These are phyloP conservation scores for Golovinomyces cichoracearum DNA, from an alignment of 2,329 filamentous ascomycete species.

Conservation along the genomic window DNA sequence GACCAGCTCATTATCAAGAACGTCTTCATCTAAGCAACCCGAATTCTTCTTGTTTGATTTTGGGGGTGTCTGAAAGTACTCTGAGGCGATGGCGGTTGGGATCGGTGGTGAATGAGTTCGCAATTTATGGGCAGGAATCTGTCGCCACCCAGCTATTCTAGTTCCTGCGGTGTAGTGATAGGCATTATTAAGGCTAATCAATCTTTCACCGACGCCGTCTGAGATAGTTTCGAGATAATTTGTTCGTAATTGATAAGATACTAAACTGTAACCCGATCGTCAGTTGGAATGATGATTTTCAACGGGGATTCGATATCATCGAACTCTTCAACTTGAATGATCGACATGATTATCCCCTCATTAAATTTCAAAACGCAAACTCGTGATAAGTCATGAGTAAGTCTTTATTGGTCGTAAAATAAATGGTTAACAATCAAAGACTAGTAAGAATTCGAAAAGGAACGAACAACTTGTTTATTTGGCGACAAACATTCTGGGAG, in stretches of 20 bases:
- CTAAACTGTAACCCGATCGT: slow-evolving; percentile 28
- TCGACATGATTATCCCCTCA: slow-evolving; percentile 16
- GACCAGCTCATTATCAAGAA: slow-evolving; percentile 32
- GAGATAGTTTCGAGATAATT: slow-evolving; percentile 57
- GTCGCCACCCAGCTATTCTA: slow-evolving; percentile 57
- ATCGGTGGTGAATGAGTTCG: slow-evolving; percentile 69
- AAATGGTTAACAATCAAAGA: too few species aligned
- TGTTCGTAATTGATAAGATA: slow-evolving; percentile 57
- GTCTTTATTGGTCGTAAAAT: too few species aligned
- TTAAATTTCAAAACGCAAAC: too few species aligned
- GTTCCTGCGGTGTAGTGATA: slow-evolving; percentile 60
- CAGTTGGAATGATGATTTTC: too few species aligned
- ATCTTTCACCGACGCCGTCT: slow-evolving; percentile 60
- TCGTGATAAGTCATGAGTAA: too few species aligned
- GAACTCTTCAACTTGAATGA: slow-evolving; percentile 18
- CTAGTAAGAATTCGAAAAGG: too few species aligned
- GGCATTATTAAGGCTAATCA: slow-evolving; percentile 55
- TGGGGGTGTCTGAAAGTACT: slow-evolving; percentile 56
- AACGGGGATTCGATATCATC: slow-evolving; percentile 1
- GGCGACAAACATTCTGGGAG: too few species aligned
- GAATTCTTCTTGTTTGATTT: slow-evolving; percentile 28
- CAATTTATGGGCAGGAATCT: slow-evolving; percentile 49
- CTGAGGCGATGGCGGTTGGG: slow-evolving; percentile 53
- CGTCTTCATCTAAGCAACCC: slow-evolving; percentile 36
- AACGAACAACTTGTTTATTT: too few species aligned